Evolutionary conservation across 1,284 basidiomycete genomes (phyloP).

Genomic region (Pterulicium gracile): DNA sequence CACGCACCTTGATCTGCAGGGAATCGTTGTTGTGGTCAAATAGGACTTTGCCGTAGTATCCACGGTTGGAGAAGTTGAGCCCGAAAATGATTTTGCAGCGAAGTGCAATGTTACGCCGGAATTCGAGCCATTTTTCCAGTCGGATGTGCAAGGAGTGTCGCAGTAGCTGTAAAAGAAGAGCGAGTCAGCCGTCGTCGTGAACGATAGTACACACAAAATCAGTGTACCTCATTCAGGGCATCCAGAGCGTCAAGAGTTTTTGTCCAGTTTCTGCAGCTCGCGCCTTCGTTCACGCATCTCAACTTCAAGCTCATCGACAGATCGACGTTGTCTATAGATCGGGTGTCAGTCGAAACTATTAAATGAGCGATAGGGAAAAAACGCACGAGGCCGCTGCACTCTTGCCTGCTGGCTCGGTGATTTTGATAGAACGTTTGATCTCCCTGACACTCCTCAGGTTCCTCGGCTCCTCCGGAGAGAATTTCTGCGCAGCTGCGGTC

Average conservation of each 20-base stretch:
- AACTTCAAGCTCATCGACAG: conserved; percentile 65
- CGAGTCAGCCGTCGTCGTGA: too few species aligned
- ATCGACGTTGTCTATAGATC: conserved; percentile 66
- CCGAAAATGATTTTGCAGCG: conserved; percentile 81
- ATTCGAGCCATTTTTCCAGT: conserved; percentile 72
- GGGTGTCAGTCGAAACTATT: too few species aligned
- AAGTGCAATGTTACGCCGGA: conserved; percentile 77
- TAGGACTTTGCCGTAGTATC: conserved; percentile 74
- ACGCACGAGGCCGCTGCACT: conserved; percentile 58
- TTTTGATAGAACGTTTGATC: conserved; percentile 52
- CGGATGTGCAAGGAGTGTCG: conserved; percentile 56
- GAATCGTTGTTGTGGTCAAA: conserved; percentile 73
- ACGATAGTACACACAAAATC: too few species aligned
- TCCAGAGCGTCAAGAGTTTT: conserved; percentile 54
- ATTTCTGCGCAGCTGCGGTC: conserved; percentile 52
- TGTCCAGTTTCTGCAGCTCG: conserved; percentile 45
- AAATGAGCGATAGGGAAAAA: too few species aligned
- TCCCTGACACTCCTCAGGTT: conserved; percentile 45
- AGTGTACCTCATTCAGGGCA: conserved; percentile 58
- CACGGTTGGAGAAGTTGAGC: conserved; percentile 74
- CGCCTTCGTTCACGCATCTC: conserved; percentile 55
- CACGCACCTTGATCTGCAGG: conserved; percentile 62
- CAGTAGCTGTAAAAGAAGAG: conserved; percentile 43
- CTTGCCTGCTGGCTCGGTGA: conserved; percentile 54
- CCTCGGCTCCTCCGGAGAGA: conserved; percentile 36